Base-by-base conservation (phyloP, 1,139 yeast genomes). In the Pichia sp. region DNA sequence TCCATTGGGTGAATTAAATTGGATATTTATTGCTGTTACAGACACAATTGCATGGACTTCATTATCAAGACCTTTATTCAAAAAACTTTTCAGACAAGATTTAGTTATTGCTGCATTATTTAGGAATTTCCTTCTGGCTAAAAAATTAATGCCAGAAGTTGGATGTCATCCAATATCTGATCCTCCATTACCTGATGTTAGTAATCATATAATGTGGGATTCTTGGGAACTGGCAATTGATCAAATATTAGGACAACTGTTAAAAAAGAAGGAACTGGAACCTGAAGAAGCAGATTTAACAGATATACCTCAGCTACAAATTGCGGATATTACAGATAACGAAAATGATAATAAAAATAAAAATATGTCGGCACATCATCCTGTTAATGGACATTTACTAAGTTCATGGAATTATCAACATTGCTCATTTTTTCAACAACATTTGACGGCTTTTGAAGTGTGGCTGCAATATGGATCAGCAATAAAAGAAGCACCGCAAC, bases 41-140 rank as follows among this genome's bases (percentile, higher is more conserved):
- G 99, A 91, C 62, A 91, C 97, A 0, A 91, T 91, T 47, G 98
- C 98, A 5, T 93, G 98, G 97, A 87, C 96, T 0, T 76, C 91
- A 1, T 65, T 93, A 36, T 88, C 95, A 2, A 71, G 96, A 46
- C 89, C 95, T 1, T 68, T 91, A 32, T 91, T 93, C 67, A 89
- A 89, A 56, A 74, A 91, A 42, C 69, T 93, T 18, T 91, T 93
- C 56, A 74, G 99, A 57, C 98, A 91, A 60, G 99, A 91, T 61
- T 69, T 91, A 54, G 91, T 91, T 80, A 96, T 91, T 16, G 97
- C 97, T 1, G 97, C 97, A 0, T 67, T 91, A 48, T 93, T 91
- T 64, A 73, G 98, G 52, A 91, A 91, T 63, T 93, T 91, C 57
- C 63, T 93, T 31, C 66, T 91, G 31, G 98, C 98, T 1, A 89